Percentiles rank a stretch among this genome's conserved stretches.
Conservation (phyloP, 2,329 filamentous ascomycete species). For the Hypoxylon sp. region DNA sequence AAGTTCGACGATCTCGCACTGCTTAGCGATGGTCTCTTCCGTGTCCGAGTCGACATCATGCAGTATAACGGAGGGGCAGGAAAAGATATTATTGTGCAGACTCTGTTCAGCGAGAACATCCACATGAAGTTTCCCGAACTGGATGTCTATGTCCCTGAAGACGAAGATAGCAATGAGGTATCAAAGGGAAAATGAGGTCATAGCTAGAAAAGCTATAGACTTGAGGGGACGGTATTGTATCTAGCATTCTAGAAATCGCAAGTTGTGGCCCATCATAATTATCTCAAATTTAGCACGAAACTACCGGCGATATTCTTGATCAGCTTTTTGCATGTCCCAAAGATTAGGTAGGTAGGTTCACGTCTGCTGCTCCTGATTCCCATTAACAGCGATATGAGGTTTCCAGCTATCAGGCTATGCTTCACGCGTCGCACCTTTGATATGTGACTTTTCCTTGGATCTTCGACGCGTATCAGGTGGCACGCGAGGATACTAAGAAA, state of each 20-base stretch:
- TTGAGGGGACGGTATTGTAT: too few species aligned
- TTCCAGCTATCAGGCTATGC: too few species aligned
- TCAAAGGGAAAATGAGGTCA: too few species aligned
- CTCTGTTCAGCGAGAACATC: background rate
- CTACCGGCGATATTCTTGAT: too few species aligned
- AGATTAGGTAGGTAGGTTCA: background rate
- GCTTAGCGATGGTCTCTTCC: background rate
- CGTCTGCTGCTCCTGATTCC: too few species aligned
- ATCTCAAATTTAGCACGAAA: too few species aligned
- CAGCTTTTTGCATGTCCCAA: too few species aligned
- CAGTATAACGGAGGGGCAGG: background rate
- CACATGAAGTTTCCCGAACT: background rate
- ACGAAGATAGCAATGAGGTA: background rate
- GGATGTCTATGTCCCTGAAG: background rate
- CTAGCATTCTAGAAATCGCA: too few species aligned
- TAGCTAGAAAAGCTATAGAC: too few species aligned
- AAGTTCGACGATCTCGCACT: background rate
- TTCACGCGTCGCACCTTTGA: too few species aligned
- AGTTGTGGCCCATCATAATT: too few species aligned
- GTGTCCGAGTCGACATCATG: background rate
- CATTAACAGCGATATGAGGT: too few species aligned
- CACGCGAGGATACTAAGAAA: background rate
- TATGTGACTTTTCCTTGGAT: background rate
- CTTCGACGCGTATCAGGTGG: background rate
- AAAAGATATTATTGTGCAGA: background rate